Base-by-base conservation (phyloP, 2,329 filamentous ascomycete species). In the Aspergillus sp. region DNA sequence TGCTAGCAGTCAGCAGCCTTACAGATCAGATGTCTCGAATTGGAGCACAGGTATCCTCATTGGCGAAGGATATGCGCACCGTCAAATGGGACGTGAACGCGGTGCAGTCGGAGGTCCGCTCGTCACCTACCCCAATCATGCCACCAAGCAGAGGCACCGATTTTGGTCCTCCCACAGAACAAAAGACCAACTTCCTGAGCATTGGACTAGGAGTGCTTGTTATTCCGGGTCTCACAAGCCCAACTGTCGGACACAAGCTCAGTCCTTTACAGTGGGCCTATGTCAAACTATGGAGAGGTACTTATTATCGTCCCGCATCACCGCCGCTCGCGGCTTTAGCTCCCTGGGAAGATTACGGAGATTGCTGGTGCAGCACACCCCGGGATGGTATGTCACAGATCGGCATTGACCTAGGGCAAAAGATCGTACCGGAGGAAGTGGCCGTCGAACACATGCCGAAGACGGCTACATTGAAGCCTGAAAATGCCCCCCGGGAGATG, bases 281-380 rank as follows among this genome's bases (percentile, higher is more conserved):
- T 11, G 17, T 62, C 66, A 10, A 64, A 19, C 42, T 61, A 23
- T 44, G 23, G n/a, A 8, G 59, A 1, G 25, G 32, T 7, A 36
- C 42, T 19, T 15, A 58, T 15, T 57, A 66, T 56, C 68, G 55
- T 54, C 49, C 67, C 66, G 69, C 73, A 13, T 63, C 68, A 19
- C 77, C 81, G 1, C 81, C 83, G 0, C 69, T 78, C n/a, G 74
- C 81, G 0, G 91, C 90, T 0, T 81, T 96, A 2, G 72, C 77
- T 1, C 77, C 81, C 3, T 96, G 93, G 92, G 80, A 87, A 8
- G 90, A 96, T 52, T 84, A 89, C 36, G 91, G 90, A 19, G 90
- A 98, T 63, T 96, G 92, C 75, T 98, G 92, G 90, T 98, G 94
- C 74, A 87, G 89, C 4, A 75, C 79, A 8, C 71, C 74, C 54